These are phyloP conservation scores for Barnettozyma salicaria DNA, from an alignment of 805 yeast genomes.

Conservation along the genomic window DNA sequence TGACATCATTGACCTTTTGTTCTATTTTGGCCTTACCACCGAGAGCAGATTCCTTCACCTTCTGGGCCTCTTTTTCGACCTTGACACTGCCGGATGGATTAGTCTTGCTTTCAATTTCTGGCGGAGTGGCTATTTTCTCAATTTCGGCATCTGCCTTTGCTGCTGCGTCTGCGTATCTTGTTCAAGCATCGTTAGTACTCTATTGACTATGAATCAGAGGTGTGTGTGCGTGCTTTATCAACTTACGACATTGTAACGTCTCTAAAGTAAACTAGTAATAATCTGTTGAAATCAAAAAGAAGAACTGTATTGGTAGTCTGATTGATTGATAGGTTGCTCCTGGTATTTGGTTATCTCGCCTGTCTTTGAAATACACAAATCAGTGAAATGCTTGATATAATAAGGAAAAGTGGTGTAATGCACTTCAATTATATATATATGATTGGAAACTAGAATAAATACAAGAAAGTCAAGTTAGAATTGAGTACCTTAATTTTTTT, in stretches of 20 bases:
- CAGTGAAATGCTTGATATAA: too few relatives aligned
- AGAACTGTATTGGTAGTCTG: not conserved
- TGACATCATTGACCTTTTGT: constrained; percentile 24
- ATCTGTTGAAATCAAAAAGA: not conserved
- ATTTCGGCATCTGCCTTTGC: constrained; percentile 7
- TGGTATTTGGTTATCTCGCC: too few relatives aligned
- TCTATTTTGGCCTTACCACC: constrained; percentile 20
- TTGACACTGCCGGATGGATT: constrained; percentile 21
- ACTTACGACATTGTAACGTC: constrained; percentile 4
- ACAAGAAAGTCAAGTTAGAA: too few relatives aligned
- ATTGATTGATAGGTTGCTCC: too few relatives aligned
- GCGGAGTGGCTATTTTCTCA: constrained; percentile 11
- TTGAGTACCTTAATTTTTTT: too few relatives aligned
- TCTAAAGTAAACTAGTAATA: constrained; percentile 1
- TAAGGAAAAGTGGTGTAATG: too few relatives aligned
- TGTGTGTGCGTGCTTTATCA: not conserved
- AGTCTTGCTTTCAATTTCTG: constrained; percentile 10
- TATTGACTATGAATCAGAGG: not conserved
- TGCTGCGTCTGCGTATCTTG: constrained; percentile 16
- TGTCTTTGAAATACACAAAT: too few relatives aligned
- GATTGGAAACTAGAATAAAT: too few relatives aligned
- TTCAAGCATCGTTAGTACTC: constrained; percentile 1
- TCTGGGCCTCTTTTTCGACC: constrained; percentile 15
- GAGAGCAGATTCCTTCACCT: constrained; percentile 16
- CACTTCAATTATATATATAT: too few relatives aligned